Conservation (phyloP, 1,139 yeast species). For the Pichia sp. region DNA sequence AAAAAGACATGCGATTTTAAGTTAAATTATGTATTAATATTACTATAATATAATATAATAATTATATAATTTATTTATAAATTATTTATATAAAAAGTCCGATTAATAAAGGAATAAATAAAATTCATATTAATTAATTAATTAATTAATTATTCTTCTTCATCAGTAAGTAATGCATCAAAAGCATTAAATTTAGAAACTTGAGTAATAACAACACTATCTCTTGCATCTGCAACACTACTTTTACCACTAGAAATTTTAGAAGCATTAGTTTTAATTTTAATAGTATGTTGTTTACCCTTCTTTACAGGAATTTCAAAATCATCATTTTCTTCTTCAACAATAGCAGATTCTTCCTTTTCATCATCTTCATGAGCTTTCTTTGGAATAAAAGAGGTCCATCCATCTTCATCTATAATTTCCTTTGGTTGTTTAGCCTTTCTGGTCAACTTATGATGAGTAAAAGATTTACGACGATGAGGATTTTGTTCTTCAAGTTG, state of each 20-base stretch:
- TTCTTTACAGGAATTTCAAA: slow-evolving; percentile 27
- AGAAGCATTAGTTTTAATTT: slow-evolving; percentile 64
- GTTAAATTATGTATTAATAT: not conserved
- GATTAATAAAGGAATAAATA: no score
- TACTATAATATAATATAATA: not conserved
- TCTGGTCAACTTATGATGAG: slow-evolving; percentile 32
- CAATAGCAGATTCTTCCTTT: slow-evolving; percentile 29
- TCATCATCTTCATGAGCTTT: slow-evolving; percentile 15
- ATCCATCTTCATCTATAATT: slow-evolving; percentile 66
- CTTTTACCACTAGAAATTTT: slow-evolving; percentile 70
- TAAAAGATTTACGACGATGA: slow-evolving; percentile 32
- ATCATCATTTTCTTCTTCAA: slow-evolving; percentile 33
- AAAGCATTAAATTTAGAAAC: slow-evolving; percentile 67
- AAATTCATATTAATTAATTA: no score
- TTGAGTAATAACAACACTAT: slow-evolving; percentile 60
- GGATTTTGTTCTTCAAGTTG: slow-evolving; percentile 25
- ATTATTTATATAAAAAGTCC: no score
- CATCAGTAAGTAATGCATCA: slow-evolving; percentile 67
- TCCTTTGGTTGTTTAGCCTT: slow-evolving; percentile 54
- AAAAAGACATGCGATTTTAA: slow-evolving; percentile 1
- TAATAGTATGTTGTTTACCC: slow-evolving; percentile 40
- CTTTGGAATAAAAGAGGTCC: slow-evolving; percentile 52
- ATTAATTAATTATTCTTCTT: slow-evolving; percentile 36
- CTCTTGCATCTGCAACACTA: slow-evolving; percentile 55
- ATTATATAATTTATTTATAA: no score